Conservation (phyloP, 2,329 filamentous ascomycete species). For the Sclerotinia borealis region DNA sequence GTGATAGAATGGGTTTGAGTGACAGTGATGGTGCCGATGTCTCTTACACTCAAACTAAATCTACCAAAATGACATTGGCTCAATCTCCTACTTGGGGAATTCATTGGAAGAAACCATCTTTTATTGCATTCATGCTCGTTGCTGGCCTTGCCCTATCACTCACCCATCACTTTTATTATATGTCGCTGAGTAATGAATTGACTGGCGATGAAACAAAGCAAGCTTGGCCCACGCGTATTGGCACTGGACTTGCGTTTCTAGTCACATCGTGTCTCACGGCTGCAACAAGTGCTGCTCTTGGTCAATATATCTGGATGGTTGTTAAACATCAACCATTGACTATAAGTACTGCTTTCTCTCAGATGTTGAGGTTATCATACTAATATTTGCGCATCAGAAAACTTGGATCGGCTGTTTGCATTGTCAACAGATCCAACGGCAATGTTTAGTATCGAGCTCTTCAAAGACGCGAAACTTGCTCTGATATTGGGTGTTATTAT, state of each 20-base stretch:
- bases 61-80: neutral
- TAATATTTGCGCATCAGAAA: neutral
- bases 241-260: slow-evolving; percentile 19
- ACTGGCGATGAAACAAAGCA: slow-evolving; percentile 12
- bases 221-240: slow-evolving; percentile 16
- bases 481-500: neutral
- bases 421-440: slow-evolving; percentile 14
- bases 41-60: neutral
- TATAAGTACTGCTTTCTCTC: neutral
- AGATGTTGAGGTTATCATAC: neutral
- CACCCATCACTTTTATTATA: slow-evolving; percentile 19
- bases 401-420: slow-evolving; percentile 19
- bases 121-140: neutral
- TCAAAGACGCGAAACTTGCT: slow-evolving; percentile 8
- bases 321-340: slow-evolving; percentile 15
- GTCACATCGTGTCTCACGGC: slow-evolving; percentile 15
- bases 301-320: slow-evolving; percentile 21
- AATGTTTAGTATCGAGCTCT: slow-evolving; percentile 11
- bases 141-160: neutral
- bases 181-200: slow-evolving; percentile 6
- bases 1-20: too few relatives aligned
- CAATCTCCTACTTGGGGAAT: neutral
- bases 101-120: neutral
- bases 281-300: slow-evolving; percentile 12
- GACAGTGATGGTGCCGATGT: neutral